Evolutionary conservation across 495 filamentous ascomycete species (phyloP).

Genomic region (Parmelia sp.): DNA sequence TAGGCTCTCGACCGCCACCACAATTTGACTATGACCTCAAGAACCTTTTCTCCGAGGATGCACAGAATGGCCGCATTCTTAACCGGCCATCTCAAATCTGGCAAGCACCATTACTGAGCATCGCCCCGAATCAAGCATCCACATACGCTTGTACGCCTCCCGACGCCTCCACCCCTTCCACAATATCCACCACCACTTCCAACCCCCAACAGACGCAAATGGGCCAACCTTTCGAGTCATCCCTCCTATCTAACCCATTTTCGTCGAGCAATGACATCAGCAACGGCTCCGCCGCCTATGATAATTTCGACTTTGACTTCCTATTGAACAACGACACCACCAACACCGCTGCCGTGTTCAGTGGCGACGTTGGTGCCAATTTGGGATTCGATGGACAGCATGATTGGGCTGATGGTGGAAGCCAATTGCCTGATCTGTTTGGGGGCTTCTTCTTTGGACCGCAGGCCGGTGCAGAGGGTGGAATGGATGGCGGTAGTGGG

Average conservation of each 20-base stretch:
- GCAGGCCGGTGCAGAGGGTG: not conserved
- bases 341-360: constrained; percentile 30
- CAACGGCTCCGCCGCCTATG: constrained; percentile 25
- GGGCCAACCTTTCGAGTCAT: not conserved
- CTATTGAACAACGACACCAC: constrained; percentile 25
- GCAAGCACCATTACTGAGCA: constrained; percentile 7
- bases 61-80: constrained; percentile 14
- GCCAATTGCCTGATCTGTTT: constrained; percentile 69
- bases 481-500: constrained; percentile 5
- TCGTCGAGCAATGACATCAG: constrained; percentile 24
- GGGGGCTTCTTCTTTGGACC: constrained; percentile 87
- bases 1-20: constrained; percentile 32
- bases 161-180: not conserved
- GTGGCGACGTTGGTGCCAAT: constrained; percentile 51
- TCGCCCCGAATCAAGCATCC: not conserved
- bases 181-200: constrained; percentile 14
- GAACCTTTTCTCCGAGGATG: constrained; percentile 42
- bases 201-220: constrained; percentile 31
- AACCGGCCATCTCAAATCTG: constrained; percentile 7
- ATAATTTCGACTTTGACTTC: constrained; percentile 32
- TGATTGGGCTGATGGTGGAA: constrained; percentile 67
- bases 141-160: constrained; percentile 23
- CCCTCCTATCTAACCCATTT: not conserved
- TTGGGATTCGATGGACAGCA: constrained; percentile 71
- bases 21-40: constrained; percentile 61